Conservation (phyloP, 179 eudicot genomes). For the Amaranthus tricolor region DNA sequence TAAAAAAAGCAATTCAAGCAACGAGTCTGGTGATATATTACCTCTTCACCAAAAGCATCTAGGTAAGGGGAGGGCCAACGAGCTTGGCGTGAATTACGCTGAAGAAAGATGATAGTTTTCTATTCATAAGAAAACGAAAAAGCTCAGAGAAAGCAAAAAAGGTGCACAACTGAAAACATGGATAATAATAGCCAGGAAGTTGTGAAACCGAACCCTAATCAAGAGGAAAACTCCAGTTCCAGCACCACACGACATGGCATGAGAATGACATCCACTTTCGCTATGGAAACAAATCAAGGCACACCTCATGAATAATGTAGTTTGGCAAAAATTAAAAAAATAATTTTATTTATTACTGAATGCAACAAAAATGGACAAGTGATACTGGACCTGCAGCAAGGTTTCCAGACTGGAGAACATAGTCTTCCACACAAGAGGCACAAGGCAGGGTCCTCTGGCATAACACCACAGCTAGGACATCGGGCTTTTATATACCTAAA, state of each 20-base stretch:
- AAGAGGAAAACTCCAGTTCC: constrained; percentile 82
- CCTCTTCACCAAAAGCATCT: constrained; percentile 99
- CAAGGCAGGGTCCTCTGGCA: constrained; percentile 72
- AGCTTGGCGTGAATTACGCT: constrained; percentile 85
- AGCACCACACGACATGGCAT: constrained; percentile 87
- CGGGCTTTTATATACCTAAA: constrained; percentile 74
- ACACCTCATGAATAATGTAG: not conserved
- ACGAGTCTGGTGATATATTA: constrained; percentile 20
- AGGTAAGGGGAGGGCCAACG: constrained; percentile 96
- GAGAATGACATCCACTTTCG: constrained; percentile 68
- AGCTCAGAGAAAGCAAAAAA: constrained; percentile 2
- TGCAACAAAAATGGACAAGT: not conserved
- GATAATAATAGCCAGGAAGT: not conserved
- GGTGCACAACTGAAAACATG: not conserved
- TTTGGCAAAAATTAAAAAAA: not conserved
- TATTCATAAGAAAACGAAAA: constrained; percentile 21
- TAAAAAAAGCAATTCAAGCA: not conserved
- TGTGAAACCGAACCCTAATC: constrained; percentile 44
- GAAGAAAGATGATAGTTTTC: constrained; percentile 86
- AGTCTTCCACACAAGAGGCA: constrained; percentile 89
- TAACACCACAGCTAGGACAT: constrained; percentile 58
- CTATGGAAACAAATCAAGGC: constrained; percentile 39
- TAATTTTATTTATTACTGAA: not conserved
- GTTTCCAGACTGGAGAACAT: constrained; percentile 84
- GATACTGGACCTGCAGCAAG: constrained; percentile 76